Conservation (phyloP, 495 filamentous ascomycete species). For the Clohesyomyces aquaticus region DNA sequence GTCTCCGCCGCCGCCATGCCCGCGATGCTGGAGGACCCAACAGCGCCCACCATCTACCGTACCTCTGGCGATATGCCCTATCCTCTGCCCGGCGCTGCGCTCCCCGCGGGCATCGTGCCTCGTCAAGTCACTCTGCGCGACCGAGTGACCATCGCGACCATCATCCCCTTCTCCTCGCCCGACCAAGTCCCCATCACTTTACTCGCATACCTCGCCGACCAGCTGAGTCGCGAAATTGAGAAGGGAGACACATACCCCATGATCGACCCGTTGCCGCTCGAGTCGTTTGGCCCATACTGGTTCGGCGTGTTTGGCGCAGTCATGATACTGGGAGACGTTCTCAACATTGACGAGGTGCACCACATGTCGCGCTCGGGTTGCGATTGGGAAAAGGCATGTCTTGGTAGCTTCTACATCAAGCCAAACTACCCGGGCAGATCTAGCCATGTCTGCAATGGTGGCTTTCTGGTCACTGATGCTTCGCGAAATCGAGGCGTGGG, state of each 20-base stretch:
- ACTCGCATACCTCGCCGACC: slow-evolving; percentile 77
- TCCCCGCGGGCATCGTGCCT: slow-evolving; percentile 71
- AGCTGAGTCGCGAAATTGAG: slow-evolving; percentile 93
- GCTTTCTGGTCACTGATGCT: slow-evolving; percentile 89
- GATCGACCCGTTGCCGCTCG: slow-evolving; percentile 73
- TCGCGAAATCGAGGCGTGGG: slow-evolving; percentile 89
- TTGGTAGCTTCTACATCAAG: slow-evolving; percentile 96
- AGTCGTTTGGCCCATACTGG: slow-evolving; percentile 87
- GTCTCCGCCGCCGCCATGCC: slow-evolving; percentile 63
- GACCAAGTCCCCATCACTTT: slow-evolving; percentile 75
- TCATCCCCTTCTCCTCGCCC: slow-evolving; percentile 81
- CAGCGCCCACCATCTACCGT: slow-evolving; percentile 62
- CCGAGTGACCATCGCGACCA: slow-evolving; percentile 84
- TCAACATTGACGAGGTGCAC: slow-evolving; percentile 63
- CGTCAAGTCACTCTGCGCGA: slow-evolving; percentile 89
- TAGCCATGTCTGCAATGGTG: slow-evolving; percentile 95
- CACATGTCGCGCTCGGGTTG: slow-evolving; percentile 59
- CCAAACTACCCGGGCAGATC: slow-evolving; percentile 96
- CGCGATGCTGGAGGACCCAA: slow-evolving; percentile 82
- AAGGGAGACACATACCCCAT: slow-evolving; percentile 97
- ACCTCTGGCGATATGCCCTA: slow-evolving; percentile 65
- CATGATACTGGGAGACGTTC: slow-evolving; percentile 85
- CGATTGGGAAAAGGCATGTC: slow-evolving; percentile 83
- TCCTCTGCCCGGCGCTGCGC: slow-evolving; percentile 63
- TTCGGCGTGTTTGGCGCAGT: slow-evolving; percentile 93